phyloP scores from a whole-genome alignment of 768 basidiomycete species.

The Daedaleopsis nitida region DNA sequence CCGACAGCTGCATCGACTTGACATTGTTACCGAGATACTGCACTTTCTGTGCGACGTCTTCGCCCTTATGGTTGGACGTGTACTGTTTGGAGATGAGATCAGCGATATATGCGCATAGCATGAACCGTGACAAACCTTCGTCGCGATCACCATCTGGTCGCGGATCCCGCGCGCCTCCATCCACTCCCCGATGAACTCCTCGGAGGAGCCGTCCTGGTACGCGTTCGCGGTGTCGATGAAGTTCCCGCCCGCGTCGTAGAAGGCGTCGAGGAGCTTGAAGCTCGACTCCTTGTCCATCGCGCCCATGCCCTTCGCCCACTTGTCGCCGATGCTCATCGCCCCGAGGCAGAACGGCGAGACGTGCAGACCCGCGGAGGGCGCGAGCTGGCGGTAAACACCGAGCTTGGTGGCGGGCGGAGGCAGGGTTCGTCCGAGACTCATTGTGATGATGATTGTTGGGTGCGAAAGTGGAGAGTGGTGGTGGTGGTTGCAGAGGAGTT shows the following conservation, averaged over 20 bases:
- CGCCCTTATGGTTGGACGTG: slow-evolving; percentile 26
- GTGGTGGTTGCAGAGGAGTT: too few species aligned
- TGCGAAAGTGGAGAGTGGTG: too few species aligned
- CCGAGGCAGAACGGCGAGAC: slow-evolving; percentile 39
- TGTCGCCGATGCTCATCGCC: slow-evolving; percentile 50
- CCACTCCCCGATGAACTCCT: slow-evolving; percentile 41
- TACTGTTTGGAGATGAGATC: slow-evolving; percentile 18
- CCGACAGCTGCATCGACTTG: slow-evolving; percentile 39
- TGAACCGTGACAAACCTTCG: slow-evolving; percentile 45
- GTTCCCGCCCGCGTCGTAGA: slow-evolving; percentile 47
- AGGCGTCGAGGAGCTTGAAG: slow-evolving; percentile 49
- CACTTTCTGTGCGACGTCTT: slow-evolving; percentile 23
- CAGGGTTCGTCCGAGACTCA: too few species aligned
- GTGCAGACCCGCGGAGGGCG: slow-evolving; percentile 37
- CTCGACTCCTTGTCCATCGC: slow-evolving; percentile 42
- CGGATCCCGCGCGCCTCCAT: slow-evolving; percentile 36
- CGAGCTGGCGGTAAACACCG: slow-evolving; percentile 40
- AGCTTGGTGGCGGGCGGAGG: slow-evolving; percentile 28
- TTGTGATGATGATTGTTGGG: too few species aligned
- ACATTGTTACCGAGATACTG: slow-evolving; percentile 41
- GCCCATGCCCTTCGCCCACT: slow-evolving; percentile 45
- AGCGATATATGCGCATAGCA: too few species aligned
- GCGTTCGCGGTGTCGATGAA: slow-evolving; percentile 47
- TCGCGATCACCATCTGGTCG: slow-evolving; percentile 44
- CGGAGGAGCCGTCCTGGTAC: slow-evolving; percentile 23